Evolutionary conservation across 305 asterid species (phyloP).

Genomic region (Fraxinus velutina): DNA sequence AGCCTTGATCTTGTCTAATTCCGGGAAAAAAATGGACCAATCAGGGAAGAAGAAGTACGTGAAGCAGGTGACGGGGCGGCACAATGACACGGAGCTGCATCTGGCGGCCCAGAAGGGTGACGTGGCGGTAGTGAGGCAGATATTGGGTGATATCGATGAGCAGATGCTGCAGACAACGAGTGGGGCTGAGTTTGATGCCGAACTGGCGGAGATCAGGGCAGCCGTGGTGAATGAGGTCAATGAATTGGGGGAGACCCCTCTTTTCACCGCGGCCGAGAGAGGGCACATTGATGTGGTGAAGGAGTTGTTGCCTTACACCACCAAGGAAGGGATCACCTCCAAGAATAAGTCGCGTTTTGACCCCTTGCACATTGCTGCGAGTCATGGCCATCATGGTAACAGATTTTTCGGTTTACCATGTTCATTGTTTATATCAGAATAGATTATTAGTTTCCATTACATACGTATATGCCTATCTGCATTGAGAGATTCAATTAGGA

Average conservation of each 20-base stretch:
- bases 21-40: conserved; percentile 69
- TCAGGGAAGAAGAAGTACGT: conserved; percentile 92
- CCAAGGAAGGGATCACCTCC: conserved; percentile 50
- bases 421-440: not conserved
- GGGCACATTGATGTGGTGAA: conserved; percentile 60
- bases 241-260: conserved; percentile 68
- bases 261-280: conserved; percentile 57
- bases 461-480: not conserved
- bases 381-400: conserved; percentile 71
- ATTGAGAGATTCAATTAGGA: not conserved
- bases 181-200: conserved; percentile 66
- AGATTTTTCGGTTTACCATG: not conserved
- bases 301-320: conserved; percentile 51
- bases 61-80: conserved; percentile 92
- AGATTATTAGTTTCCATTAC: not conserved
- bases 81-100: conserved; percentile 91
- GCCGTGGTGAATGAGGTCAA: conserved; percentile 66
- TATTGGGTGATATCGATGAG: conserved; percentile 67
- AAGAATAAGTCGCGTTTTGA: conserved; percentile 61
- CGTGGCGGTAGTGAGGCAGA: conserved; percentile 66
- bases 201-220: conserved; percentile 62
- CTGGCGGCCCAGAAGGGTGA: conserved; percentile 90
- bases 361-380: conserved; percentile 71
- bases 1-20: conserved; percentile 57
- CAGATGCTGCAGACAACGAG: conserved; percentile 62